Conservation (phyloP, 2,329 filamentous ascomycete species). For the Cryphonectria radicalis region DNA sequence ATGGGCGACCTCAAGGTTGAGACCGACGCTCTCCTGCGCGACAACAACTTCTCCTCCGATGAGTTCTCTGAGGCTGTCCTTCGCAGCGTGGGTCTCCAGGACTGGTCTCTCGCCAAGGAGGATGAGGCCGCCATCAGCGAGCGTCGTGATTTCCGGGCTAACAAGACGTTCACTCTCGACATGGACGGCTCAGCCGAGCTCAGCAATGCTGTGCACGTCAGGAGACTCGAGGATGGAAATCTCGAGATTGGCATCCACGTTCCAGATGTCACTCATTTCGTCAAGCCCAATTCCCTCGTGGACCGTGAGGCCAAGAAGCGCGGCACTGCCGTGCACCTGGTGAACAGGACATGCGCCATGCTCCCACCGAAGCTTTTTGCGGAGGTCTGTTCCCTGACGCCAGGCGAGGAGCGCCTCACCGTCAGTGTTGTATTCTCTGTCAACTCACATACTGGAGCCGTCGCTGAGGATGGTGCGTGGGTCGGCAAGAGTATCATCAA, state of each 20-base stretch:
- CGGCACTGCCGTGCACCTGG: conserved; percentile 91
- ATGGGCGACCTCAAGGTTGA: conserved; percentile 98
- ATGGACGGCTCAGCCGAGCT: conserved; percentile 86
- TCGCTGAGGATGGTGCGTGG: conserved; percentile 88
- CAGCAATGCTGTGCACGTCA: conserved; percentile 91
- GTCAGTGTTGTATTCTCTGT: conserved; percentile 94
- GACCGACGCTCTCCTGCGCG: conserved; percentile 92
- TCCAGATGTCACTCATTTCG: conserved; percentile 93
- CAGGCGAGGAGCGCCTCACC: conserved; percentile 87
- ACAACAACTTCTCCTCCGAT: conserved; percentile 98
- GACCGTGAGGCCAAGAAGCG: conserved; percentile 98
- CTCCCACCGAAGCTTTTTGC: conserved; percentile 83
- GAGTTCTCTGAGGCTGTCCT: conserved; percentile 97
- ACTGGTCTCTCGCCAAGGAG: conserved; percentile 87
- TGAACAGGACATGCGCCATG: conserved; percentile 87
- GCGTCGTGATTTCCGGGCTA: conserved; percentile 87
- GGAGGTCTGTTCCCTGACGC: conserved; percentile 85
- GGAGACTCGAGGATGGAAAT: conserved; percentile 78
- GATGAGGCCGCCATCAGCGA: conserved; percentile 72
- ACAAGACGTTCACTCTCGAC: conserved; percentile 90
- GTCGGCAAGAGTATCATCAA: conserved; percentile 93
- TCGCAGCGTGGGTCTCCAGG: conserved; percentile 87
- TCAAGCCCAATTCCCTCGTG: conserved; percentile 93
- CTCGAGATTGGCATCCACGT: conserved; percentile 96
- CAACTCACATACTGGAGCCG: conserved; percentile 75